Base-by-base conservation (phyloP, 139 green algal species). In the Medakamo hakoo region DNA sequence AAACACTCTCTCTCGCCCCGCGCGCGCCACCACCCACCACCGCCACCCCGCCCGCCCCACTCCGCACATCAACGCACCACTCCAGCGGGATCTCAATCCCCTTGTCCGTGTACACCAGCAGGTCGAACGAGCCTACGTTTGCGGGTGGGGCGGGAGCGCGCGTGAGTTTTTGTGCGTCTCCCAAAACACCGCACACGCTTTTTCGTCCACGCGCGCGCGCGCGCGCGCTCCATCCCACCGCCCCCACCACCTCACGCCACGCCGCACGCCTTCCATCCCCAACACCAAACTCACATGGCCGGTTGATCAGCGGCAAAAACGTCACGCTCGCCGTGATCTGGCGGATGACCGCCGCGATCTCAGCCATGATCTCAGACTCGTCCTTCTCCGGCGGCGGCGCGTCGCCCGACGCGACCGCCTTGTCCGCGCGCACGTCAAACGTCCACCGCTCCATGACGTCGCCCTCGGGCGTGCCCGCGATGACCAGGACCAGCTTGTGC, bases 361-460 rank as follows among this genome's bases (percentile, higher is more conserved):
- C 92, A 5, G 59, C 30, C 18, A 67, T 82, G 63, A 98, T 95
- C 61, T 89, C 80, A 49, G 82, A 82, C 32, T 95, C 76, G 9
- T 79, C 56, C 76, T 96, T 95, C 65, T 92, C 82, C 0, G 71
- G 73, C 16, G 68, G 62, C 20, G 62, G 83, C 82, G 71, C 75
- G 29, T 71, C 69, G 27, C 77, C 79, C 16, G 20, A 62, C 21
- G 85, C 9, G 16, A 84, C 80, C 0, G 76, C 73, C 60, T 80
- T 73, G 64, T 95, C 83, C 3, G 88, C 94, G 29, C 95, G 77
- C 29, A 98, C 84, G 76, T 94, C 80, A 76, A 98, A 98, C 0
- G 84, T 91, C 92, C 92, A 98, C 2, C 91, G 77, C 79, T 98
- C 92, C 63, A 97, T 70, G 19, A 92, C 84, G 63, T 92, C 79